phyloP scores from a whole-genome alignment of 495 filamentous ascomycete species.

The Cercophora sp. region DNA sequence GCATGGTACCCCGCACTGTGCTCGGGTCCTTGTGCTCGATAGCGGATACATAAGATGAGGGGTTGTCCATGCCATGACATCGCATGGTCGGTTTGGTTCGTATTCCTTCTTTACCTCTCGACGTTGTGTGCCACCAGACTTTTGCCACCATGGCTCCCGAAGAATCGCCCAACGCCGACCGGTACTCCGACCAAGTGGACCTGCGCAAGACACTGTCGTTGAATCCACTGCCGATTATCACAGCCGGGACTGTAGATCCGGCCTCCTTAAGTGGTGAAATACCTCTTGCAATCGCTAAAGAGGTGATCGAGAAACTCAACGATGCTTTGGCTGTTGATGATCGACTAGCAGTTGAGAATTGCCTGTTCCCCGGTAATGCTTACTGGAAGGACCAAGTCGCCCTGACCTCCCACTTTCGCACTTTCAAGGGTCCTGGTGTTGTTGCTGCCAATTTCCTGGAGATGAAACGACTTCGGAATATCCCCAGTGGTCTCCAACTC shows the following conservation, averaged over 20 bases:
- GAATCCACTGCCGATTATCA: slow-evolving; percentile 19
- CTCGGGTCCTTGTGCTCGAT: too few relatives aligned
- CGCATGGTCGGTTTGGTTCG: too few relatives aligned
- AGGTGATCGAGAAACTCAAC: slow-evolving; percentile 13
- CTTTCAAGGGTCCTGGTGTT: slow-evolving; percentile 13
- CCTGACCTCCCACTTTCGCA: slow-evolving; percentile 30
- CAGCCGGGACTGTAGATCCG: slow-evolving; percentile 15
- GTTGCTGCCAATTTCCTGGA: slow-evolving; percentile 21
- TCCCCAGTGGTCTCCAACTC: slow-evolving; percentile 11
- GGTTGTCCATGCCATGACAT: too few relatives aligned
- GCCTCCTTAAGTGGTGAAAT: slow-evolving; percentile 6
- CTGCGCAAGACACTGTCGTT: slow-evolving; percentile 18
- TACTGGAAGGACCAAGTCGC: slow-evolving; percentile 33
- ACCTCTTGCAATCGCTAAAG: slow-evolving; percentile 2
- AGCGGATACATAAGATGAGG: too few relatives aligned
- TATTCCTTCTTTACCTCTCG: too few relatives aligned
- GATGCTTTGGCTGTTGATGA: slow-evolving; percentile 17
- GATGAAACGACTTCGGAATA: slow-evolving; percentile 13
- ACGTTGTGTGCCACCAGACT: too few relatives aligned
- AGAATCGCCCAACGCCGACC: too few relatives aligned
- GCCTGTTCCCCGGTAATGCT: slow-evolving; percentile 20
- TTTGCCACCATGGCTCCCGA: too few relatives aligned
- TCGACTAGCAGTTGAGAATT: slow-evolving; percentile 11
- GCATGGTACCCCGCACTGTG: too few relatives aligned
- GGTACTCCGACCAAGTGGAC: slow-evolving; percentile 12